Base-by-base conservation (phyloP, 139 green algal genomes). In the Chlorella vulgaris region DNA sequence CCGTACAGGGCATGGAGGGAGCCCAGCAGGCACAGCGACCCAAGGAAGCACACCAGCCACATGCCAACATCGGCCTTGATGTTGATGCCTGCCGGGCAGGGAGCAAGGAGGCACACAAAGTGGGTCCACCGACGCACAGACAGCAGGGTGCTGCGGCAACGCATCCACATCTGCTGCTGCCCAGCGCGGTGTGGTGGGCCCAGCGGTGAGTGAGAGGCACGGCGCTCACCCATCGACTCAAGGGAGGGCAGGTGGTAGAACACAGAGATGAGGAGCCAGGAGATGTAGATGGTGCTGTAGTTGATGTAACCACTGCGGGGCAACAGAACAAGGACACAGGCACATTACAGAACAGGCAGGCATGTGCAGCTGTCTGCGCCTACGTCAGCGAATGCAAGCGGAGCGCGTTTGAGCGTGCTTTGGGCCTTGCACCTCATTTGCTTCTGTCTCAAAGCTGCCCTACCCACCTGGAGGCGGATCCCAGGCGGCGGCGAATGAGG, bases 221-320 rank as follows among this genome's bases (percentile, higher is more conserved):
- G 13, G 10, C 18, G 18, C 71, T 1, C 73, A 79, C 73, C 76
- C 74, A 98, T 80, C 0, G 85, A 69, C 33, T 91, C 80, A 15
- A 98, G 86, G 51, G 81, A 90, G 38, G 94, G 94, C 78, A 96
- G 84, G 89, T 98, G 94, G 81, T 94, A 93, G 80, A 95, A 94
- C 8, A 96, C 86, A 0, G 94, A 94, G 36, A 84, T 84, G 75
- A 86, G 88, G n/a, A 98, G 90, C 94, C 94, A 98, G 7, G 76
- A 80, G 24, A 96, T 93, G 87, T 98, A 98, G 19, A 94, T 39
- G 15, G 90, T 83, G 51, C 83, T 89, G 68, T 91, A 95, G 84
- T 96, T 98, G 76, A 97, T 91, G 85, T 94, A 92, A 28, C 86
- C 92, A 35, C 90, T 94, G 89, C 40, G 74, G 40, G 10, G 19